Conservation (phyloP, 192 early-diverging fungal genomes). For the Coemansia sp. region DNA sequence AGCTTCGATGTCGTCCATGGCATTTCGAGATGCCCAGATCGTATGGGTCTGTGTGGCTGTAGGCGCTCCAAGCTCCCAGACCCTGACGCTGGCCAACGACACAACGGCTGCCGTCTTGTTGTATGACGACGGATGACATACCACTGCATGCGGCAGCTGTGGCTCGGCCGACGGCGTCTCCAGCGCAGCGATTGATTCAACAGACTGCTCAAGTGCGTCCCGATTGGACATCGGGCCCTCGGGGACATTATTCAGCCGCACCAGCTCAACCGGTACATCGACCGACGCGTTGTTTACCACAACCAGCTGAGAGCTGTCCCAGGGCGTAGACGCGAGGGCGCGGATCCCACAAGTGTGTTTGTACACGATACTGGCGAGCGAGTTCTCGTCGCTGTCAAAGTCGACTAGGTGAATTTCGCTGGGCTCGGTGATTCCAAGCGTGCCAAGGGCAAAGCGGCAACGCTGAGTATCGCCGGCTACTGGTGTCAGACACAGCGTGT, state of each 20-base stretch:
- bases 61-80: slow-evolving; percentile 20
- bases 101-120: slow-evolving; percentile 17
- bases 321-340: slow-evolving; percentile 21
- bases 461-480: slow-evolving; percentile 5
- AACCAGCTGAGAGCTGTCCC: slow-evolving; percentile 22
- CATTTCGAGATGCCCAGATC: slow-evolving; percentile 1
- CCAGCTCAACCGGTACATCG: slow-evolving; percentile 11
- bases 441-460: slow-evolving; percentile 43
- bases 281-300: slow-evolving; percentile 10
- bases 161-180: neutral
- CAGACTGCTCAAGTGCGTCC: neutral
- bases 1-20: slow-evolving; percentile 33
- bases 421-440: slow-evolving; percentile 36
- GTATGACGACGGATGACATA: slow-evolving; percentile 15
- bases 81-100: slow-evolving; percentile 3
- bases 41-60: neutral
- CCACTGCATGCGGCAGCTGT: slow-evolving; percentile 8
- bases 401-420: slow-evolving; percentile 46
- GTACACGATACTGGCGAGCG: slow-evolving; percentile 19
- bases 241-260: slow-evolving; percentile 11
- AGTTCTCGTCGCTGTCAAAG: slow-evolving; percentile 34
- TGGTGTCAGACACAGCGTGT: slow-evolving; percentile 38
- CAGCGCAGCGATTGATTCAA: neutral
- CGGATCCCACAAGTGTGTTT: slow-evolving; percentile 26
- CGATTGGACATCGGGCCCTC: neutral